These are phyloP conservation scores for Fusarium guadeloupense DNA, from an alignment of 2,329 filamentous ascomycete genomes.

Conservation along the genomic window DNA sequence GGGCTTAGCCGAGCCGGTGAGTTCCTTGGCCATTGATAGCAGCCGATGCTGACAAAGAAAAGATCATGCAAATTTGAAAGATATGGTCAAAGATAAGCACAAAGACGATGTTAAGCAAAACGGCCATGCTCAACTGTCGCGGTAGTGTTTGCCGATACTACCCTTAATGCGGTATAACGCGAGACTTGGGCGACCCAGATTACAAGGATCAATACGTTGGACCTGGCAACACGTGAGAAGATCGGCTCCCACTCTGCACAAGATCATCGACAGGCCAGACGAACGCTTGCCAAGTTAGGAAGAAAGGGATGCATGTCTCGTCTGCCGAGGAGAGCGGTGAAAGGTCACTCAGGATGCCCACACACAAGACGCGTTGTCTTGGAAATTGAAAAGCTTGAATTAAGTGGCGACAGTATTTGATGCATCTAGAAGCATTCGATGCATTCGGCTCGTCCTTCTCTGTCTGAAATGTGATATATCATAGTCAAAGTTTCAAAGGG, in stretches of 20 bases:
- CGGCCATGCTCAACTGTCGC: background rate
- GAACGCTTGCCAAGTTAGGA: background rate
- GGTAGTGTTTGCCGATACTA: background rate
- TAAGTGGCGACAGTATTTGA: background rate
- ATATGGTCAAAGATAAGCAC: no score
- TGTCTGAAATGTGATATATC: background rate
- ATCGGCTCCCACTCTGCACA: background rate
- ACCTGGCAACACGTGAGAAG: conserved; percentile 1
- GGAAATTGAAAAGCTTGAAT: background rate
- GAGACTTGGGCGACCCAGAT: conserved; percentile 1
- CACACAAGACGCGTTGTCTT: background rate
- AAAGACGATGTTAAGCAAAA: background rate
- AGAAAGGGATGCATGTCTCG: background rate
- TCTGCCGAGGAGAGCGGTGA: conserved; percentile 4
- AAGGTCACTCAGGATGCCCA: background rate
- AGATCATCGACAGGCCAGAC: background rate
- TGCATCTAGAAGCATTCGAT: conserved; percentile 14
- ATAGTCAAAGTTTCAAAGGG: background rate
- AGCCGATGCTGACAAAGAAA: background rate
- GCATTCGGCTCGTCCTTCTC: background rate
- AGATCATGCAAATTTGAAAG: no score
- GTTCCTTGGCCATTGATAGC: background rate
- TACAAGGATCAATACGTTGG: conserved; percentile 2
- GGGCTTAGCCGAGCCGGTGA: background rate
- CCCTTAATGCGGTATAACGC: background rate